A percentile compares a stretch with the other conserved stretches of the same genome.
Conservation (phyloP, 768 basidiomycete species). For the Termitomyces sp. region DNA sequence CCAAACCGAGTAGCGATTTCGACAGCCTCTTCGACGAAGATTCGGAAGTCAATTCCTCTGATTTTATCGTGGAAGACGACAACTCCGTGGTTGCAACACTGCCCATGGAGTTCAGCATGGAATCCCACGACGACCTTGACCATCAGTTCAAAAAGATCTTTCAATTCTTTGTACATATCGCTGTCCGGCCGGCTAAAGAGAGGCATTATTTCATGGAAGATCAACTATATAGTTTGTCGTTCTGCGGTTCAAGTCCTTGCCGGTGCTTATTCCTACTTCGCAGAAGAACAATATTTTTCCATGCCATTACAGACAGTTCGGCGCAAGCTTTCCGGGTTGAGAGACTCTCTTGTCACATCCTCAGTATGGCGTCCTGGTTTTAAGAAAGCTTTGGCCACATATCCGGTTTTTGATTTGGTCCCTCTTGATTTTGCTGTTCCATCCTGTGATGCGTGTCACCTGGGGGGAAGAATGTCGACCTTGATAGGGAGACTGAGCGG, state of each 20-base stretch:
- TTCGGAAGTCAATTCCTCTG: conserved; percentile 35
- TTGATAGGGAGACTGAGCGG: conserved; percentile 61
- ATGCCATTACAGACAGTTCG: conserved; percentile 65
- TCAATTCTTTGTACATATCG: conserved; percentile 83
- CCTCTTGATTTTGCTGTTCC: conserved; percentile 54
- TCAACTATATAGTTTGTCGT: conserved; percentile 45
- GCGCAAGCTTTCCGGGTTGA: conserved; percentile 65
- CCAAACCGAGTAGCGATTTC: conserved; percentile 36
- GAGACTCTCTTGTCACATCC: conserved; percentile 78
- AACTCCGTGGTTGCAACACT: conserved; percentile 39
- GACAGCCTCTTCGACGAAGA: conserved; percentile 35
- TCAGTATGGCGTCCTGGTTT: conserved; percentile 78
- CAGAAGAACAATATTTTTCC: conserved; percentile 69
- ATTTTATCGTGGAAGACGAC: conserved; percentile 70
- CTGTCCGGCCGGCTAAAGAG: conserved; percentile 51
- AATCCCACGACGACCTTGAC: conserved; percentile 67
- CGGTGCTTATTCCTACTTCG: background rate
- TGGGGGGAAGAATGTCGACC: conserved; percentile 68
- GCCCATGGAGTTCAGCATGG: conserved; percentile 81
- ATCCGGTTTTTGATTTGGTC: conserved; percentile 59
- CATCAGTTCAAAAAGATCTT: conserved; percentile 87
- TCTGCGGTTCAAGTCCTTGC: background rate
- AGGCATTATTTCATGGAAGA: conserved; percentile 54
- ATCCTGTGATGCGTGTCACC: conserved; percentile 80
- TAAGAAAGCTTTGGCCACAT: conserved; percentile 58